Evolutionary conservation across 116 monocot genomes (phyloP), one percentile per base, ranked within the genome.

Genomic region (Papilionanthe hybrid): DNA sequence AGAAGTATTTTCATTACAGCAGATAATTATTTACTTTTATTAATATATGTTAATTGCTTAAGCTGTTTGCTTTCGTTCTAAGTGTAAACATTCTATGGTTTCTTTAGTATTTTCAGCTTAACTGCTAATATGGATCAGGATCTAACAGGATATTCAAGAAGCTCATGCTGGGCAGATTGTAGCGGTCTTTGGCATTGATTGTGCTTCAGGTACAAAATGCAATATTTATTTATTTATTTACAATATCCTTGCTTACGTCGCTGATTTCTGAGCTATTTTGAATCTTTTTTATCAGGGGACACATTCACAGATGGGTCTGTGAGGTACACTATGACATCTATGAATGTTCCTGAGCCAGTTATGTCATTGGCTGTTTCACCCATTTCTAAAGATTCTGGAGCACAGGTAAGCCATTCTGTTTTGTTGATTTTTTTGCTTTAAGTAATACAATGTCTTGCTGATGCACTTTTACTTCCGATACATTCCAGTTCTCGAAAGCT

Each of bases 321-420:
- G 71, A 93, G 83, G 83, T 99, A 95, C 78, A 99, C 99, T 7
- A 99, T 99, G 99, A 95, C 99, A 42, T 99, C 99, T 41, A 99
- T 99, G 95, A 99, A 92, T 89, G 95, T 99, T 81, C 99, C 95
- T 81, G 99, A 99, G 77, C 99, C 99, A 53, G 99, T 99, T 72
- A 95, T 99, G 95, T 99, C 99, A 28, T 81, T 95, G 84, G 99
- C 99, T 50, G 91, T 99, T 79, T 90, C 93, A 71, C 99, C 99
- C 76, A 81, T 99, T 42, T 94, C 99, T 79, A 99, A 99, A 86
- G 99, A 99, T 86, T 91, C 92, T 72, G 99, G 95, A 43, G 95
- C 93, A 84, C 99, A 99, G 86, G 98, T 91, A 87, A 87, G 43
- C 82, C 37, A 23, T 76, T 49, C 66, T 43, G 22, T 37, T 29